These are phyloP conservation scores for Kwoniella pini DNA, from an alignment of 768 basidiomycete genomes.

Conservation along the genomic window DNA sequence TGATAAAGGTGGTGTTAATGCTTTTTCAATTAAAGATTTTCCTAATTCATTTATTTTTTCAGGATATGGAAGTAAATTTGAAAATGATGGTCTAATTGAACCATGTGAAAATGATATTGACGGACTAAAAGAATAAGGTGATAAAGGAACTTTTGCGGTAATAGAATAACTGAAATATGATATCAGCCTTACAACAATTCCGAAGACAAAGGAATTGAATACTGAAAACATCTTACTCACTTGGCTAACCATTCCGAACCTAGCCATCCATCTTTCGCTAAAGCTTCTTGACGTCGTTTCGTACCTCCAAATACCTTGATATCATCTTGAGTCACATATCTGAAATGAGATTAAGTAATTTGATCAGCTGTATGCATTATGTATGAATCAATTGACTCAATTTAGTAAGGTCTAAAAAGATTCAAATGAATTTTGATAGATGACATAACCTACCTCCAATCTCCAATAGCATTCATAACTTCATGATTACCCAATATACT, in stretches of 20 bases:
- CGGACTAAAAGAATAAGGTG: slow-evolving; percentile 54
- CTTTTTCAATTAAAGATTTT: slow-evolving; percentile 66
- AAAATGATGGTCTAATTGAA: slow-evolving; percentile 73
- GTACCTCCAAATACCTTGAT: slow-evolving; percentile 78
- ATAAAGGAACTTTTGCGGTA: slow-evolving; percentile 58
- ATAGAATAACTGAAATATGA: slow-evolving; percentile 39
- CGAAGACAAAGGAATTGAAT: too few relatives aligned
- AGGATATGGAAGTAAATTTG: slow-evolving; percentile 76
- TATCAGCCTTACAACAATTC: too few relatives aligned
- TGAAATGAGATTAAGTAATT: slow-evolving; percentile 54
- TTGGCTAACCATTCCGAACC: slow-evolving; percentile 81
- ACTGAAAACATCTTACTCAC: slow-evolving; percentile 25
- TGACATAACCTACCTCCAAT: slow-evolving; percentile 68
- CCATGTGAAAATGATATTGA: slow-evolving; percentile 87
- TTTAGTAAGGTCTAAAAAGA: too few relatives aligned
- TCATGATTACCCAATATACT: slow-evolving; percentile 92
- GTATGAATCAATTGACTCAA: background rate
- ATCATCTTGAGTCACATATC: slow-evolving; percentile 82
- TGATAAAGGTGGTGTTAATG: slow-evolving; percentile 70
- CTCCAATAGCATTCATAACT: slow-evolving; percentile 85
- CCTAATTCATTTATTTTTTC: slow-evolving; percentile 76
- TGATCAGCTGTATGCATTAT: background rate
- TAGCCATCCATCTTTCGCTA: slow-evolving; percentile 70
- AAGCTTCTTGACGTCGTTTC: slow-evolving; percentile 68
- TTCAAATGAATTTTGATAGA: too few relatives aligned